Percentiles rank a stretch among this genome's conserved stretches.
These are phyloP conservation scores for Hura crepitans DNA, from an alignment of 441 rosid species.

Conservation along the genomic window DNA sequence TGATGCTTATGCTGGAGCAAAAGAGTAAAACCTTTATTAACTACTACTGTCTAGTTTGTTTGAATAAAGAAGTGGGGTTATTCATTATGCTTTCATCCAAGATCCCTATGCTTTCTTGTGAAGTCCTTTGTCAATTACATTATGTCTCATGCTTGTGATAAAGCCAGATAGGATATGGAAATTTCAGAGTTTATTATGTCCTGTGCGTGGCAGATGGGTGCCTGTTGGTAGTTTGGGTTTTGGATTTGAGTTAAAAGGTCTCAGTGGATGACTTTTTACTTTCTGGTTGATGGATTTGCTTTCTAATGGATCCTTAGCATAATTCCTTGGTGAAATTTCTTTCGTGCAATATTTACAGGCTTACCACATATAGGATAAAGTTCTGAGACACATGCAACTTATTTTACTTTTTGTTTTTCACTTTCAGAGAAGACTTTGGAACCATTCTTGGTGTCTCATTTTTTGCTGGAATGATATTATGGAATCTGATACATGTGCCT, in stretches of 20 bases:
- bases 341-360: neutral
- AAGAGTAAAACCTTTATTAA: neutral
- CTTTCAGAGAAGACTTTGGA: neutral
- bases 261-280: too few species aligned
- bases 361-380: neutral
- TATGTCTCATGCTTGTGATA: neutral
- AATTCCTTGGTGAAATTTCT: neutral
- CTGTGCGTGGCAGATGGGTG: neutral
- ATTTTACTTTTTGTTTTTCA: neutral
- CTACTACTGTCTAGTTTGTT: neutral
- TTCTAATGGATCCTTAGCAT: too few species aligned
- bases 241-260: neutral
- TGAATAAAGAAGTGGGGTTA: neutral
- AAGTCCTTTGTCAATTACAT: too few species aligned
- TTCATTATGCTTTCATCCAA: too few species aligned
- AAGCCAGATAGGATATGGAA: neutral
- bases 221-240: neutral
- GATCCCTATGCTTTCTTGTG: neutral
- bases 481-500: slow-evolving; percentile 11
- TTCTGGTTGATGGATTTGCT: neutral
- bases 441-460: neutral
- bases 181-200: neutral
- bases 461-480: neutral
- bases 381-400: neutral
- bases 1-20: neutral